Evolutionary conservation across 2,329 filamentous ascomycete genomes (phyloP), one percentile per base, ranked within the genome.

Genomic region (Cercospora sp.): DNA sequence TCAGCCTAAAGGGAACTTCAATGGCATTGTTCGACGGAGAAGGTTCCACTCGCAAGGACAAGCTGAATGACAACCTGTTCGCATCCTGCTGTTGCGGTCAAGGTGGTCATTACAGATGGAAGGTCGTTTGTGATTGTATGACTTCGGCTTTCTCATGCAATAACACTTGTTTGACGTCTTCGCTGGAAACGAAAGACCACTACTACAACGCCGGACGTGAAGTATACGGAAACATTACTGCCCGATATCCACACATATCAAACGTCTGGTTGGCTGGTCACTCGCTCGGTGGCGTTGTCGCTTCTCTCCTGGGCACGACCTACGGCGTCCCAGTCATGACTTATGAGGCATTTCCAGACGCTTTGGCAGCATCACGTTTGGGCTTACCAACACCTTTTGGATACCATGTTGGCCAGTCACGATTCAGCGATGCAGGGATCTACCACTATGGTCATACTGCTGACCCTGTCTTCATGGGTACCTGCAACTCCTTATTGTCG

Each of bases 31-130:
- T 97, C 77, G 94, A 98, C 78, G 95, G 95, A 16, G 91, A 94
- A 49, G 94, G 94, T 61, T 97, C 95, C 1, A 97, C 94, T 0
- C 97, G 93, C 24, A 97, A 97, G 74, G 95, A 99, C 82, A 99
- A 99, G 82, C 85, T 94, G 76, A 99, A 98, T 78, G 95, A 98
- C 81, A 99, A 99, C 78, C 85, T 99, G 12, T 97, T 97, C 80
- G 97, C 97, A 82, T 96, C 94, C 77, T 99, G 95, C 81, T 99
- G 95, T 80, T 99, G 95, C 80, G 95, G 89, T 3, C 93, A 97
- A 81, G 94, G 95, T 74, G 93, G 93, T 0, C 92, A 93, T 72
- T 93, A 90, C 82, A 88, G 93, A 12, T 97, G 93, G 90, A 90
- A 91, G 69, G 90, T 96, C 78, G 93, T 97, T 63, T 99, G 95